Percentiles rank a stretch among this genome's conserved stretches.
phyloP scores from a whole-genome alignment of 345 rosid genomes.

The Eucalyptus pauciflora region DNA sequence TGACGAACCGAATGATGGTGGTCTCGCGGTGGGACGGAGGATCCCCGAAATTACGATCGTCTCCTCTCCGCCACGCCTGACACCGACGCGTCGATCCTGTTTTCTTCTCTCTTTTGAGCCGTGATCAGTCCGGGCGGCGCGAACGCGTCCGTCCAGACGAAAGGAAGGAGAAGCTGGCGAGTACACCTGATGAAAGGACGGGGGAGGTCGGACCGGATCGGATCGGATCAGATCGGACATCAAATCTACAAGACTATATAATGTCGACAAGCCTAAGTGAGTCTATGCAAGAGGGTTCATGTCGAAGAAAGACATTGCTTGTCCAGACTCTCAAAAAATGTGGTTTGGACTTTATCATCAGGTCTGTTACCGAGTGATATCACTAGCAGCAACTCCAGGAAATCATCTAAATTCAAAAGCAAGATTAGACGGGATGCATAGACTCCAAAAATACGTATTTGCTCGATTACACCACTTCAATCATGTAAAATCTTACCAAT shows the following conservation, averaged over 20 bases:
- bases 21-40: neutral
- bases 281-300: neutral
- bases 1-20: neutral
- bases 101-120: neutral
- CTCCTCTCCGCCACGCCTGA: neutral
- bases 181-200: neutral
- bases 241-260: neutral
- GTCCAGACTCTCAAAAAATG: neutral
- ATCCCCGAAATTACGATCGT: neutral
- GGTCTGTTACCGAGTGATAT: no score
- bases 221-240: neutral
- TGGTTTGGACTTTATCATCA: neutral
- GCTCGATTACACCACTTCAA: neutral
- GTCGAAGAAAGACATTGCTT: neutral
- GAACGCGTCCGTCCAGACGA: neutral
- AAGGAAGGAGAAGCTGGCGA: neutral
- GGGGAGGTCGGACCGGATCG: neutral
- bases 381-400: neutral
- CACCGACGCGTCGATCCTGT: neutral
- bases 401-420: neutral
- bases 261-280: neutral
- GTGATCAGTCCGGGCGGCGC: neutral
- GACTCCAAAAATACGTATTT: neutral
- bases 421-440: neutral
- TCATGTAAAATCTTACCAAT: accelerated